phyloP scores from a whole-genome alignment of 148 eudicot genomes.

The Persicaria tinctoria region DNA sequence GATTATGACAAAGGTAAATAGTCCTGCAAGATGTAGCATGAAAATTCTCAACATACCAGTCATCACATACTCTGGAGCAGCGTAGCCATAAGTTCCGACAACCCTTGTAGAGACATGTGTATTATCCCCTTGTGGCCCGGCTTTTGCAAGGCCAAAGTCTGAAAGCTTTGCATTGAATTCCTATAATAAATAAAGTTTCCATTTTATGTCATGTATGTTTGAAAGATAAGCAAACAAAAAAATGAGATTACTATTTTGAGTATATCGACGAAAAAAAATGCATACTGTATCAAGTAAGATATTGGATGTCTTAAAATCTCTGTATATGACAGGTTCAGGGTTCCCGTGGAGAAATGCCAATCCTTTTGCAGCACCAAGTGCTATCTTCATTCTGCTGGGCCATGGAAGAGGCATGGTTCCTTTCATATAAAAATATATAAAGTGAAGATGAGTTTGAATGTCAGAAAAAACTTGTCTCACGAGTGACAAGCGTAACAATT shows the following conservation, averaged over 20 bases:
- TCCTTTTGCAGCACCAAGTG: slow-evolving; percentile 93
- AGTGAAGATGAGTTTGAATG: not conserved
- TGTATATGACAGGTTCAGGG: slow-evolving; percentile 75
- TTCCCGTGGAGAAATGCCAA: slow-evolving; percentile 83
- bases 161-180: slow-evolving; percentile 95
- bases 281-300: slow-evolving; percentile 84
- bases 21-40: not conserved
- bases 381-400: slow-evolving; percentile 85
- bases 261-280: not conserved
- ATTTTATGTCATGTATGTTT: not conserved
- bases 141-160: slow-evolving; percentile 94
- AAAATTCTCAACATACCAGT: slow-evolving; percentile 43
- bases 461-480: slow-evolving; percentile 13
- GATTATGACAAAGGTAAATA: not conserved
- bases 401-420: slow-evolving; percentile 94
- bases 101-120: slow-evolving; percentile 96
- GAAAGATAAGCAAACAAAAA: not conserved
- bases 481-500: slow-evolving; percentile 8
- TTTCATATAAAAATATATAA: slow-evolving; percentile 19
- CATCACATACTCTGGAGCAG: slow-evolving; percentile 98
- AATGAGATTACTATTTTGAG: not conserved
- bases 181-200: slow-evolving; percentile 25
- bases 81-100: slow-evolving; percentile 96
- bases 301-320: slow-evolving; percentile 95
- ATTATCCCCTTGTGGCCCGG: slow-evolving; percentile 96